Evolutionary conservation across 1,284 basidiomycete genomes (phyloP).

Genomic region (Athelia psychrophila): DNA sequence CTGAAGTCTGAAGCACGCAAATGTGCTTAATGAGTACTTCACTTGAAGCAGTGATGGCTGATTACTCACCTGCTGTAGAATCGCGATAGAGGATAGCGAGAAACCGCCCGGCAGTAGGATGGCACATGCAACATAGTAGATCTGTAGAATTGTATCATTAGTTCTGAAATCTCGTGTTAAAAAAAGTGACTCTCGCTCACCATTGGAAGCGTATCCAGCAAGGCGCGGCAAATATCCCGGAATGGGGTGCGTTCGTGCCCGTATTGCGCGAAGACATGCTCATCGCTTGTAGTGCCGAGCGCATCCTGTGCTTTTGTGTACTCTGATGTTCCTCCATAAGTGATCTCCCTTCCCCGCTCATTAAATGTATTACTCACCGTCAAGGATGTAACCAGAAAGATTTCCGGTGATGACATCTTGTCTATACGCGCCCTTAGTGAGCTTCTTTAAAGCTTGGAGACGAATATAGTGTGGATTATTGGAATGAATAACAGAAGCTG

Average conservation of each 20-base stretch:
- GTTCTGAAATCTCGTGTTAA: background rate
- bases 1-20: too few relatives aligned
- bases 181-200: background rate
- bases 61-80: too few relatives aligned
- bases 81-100: background rate
- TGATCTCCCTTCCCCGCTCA: too few relatives aligned
- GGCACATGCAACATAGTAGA: background rate
- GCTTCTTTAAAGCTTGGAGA: slow-evolving; percentile 8
- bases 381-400: slow-evolving; percentile 10
- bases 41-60: too few relatives aligned
- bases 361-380: slow-evolving; percentile 1
- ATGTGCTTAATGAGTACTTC: too few relatives aligned
- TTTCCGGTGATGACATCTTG: slow-evolving; percentile 16
- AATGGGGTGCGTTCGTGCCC: background rate
- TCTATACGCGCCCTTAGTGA: slow-evolving; percentile 11
- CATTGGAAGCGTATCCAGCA: background rate
- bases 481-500: slow-evolving; percentile 10
- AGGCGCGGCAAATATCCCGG: background rate
- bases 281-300: background rate
- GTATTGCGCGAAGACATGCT: background rate
- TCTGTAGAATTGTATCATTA: background rate
- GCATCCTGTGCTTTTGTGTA: background rate
- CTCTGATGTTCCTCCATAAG: background rate
- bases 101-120: background rate
- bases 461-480: slow-evolving; percentile 12